These are phyloP conservation scores for Auriscalpium vulgare DNA, from an alignment of 768 basidiomycete genomes.

Conservation along the genomic window DNA sequence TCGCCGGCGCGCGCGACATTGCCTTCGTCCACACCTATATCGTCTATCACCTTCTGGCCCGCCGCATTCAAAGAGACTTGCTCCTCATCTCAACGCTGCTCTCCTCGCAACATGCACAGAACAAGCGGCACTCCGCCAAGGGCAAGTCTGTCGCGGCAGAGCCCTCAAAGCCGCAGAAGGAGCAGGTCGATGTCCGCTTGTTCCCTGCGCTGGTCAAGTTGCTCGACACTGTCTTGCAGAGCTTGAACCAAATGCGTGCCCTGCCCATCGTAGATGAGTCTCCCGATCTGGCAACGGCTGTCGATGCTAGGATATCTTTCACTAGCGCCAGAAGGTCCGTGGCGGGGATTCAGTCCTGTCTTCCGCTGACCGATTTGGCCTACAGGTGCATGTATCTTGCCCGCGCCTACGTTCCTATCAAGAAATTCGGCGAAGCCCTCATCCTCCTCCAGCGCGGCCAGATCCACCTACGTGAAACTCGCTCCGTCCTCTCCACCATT, in stretches of 20 bases:
- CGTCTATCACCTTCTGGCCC: conserved; percentile 78
- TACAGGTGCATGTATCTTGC: conserved; percentile 69
- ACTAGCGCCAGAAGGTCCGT: conserved; percentile 65
- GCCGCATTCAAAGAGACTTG: conserved; percentile 84
- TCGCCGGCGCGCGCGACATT: conserved; percentile 56
- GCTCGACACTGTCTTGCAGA: conserved; percentile 80
- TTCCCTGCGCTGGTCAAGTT: conserved; percentile 85
- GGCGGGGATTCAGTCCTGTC: conserved; percentile 6
- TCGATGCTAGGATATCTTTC: conserved; percentile 69
- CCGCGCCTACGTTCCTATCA: conserved; percentile 60
- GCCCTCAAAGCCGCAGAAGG: conserved; percentile 26
- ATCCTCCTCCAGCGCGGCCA: conserved; percentile 62
- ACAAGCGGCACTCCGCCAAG: conserved; percentile 17
- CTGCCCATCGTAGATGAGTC: conserved; percentile 84
- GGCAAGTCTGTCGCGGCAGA: conserved; percentile 9
- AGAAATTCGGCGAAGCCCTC: conserved; percentile 67
- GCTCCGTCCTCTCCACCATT: conserved; percentile 42
- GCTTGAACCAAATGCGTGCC: conserved; percentile 74
- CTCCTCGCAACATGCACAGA: conserved; percentile 28
- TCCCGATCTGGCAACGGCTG: conserved; percentile 68
- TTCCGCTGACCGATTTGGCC: not conserved
- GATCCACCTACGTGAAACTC: conserved; percentile 69
- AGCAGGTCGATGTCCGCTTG: conserved; percentile 60
- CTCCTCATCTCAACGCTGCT: conserved; percentile 66
- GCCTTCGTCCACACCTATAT: conserved; percentile 84